phyloP scores from a whole-genome alignment of 768 basidiomycete species.

The Lactarius indigo region DNA sequence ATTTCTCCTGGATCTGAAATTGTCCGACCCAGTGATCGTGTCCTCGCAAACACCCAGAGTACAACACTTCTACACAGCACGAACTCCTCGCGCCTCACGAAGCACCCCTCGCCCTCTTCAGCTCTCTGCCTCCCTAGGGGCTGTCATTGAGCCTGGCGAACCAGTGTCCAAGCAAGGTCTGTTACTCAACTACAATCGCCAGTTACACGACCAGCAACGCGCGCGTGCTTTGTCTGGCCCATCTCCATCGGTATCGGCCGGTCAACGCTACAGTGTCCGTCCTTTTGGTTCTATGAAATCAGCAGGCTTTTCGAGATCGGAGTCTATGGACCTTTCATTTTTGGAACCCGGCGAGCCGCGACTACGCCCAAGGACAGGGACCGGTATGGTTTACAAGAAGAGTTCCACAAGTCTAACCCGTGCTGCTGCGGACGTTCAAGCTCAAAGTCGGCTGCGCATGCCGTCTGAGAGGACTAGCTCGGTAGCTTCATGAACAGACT shows the following conservation, averaged over 20 bases:
- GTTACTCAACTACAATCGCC: slow-evolving; percentile 25
- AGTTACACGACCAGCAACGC: slow-evolving; percentile 26
- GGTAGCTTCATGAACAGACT: background rate
- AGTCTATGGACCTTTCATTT: slow-evolving; percentile 3
- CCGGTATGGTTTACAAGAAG: slow-evolving; percentile 26
- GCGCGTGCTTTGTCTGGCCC: slow-evolving; percentile 11
- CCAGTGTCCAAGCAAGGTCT: slow-evolving; percentile 20
- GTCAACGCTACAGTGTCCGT: slow-evolving; percentile 10
- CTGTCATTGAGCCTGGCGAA: slow-evolving; percentile 22
- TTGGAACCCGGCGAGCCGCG: slow-evolving; percentile 13
- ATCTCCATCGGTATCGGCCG: background rate
- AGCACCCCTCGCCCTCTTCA: slow-evolving; percentile 25
- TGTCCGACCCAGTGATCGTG: slow-evolving; percentile 6
- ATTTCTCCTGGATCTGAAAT: slow-evolving; percentile 20
- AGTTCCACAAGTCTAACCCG: slow-evolving; percentile 19
- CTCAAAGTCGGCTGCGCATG: slow-evolving; percentile 24
- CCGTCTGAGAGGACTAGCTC: slow-evolving; percentile 1
- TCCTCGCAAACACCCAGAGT: slow-evolving; percentile 7
- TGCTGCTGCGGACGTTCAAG: slow-evolving; percentile 23
- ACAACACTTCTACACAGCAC: background rate
- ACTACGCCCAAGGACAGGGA: slow-evolving; percentile 24
- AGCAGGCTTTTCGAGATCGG: slow-evolving; percentile 4
- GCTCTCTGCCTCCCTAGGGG: slow-evolving; percentile 11
- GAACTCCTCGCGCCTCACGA: slow-evolving; percentile 7
- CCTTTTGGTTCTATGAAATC: background rate